These are phyloP conservation scores for Dryas octopetala DNA, from an alignment of 306 rosid genomes.

Conservation along the genomic window DNA sequence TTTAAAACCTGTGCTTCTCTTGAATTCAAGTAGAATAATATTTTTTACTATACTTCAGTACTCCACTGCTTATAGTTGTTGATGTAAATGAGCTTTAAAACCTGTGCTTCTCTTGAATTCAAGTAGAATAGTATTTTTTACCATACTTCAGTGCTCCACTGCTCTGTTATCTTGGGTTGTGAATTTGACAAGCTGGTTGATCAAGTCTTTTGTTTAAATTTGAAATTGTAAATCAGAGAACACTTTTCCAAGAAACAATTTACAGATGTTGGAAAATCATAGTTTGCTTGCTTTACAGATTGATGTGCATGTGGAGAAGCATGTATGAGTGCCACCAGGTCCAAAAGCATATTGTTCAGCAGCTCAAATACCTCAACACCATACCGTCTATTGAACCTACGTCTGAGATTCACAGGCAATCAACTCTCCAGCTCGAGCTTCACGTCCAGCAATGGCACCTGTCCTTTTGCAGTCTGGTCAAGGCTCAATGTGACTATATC, in stretches of 20 bases:
- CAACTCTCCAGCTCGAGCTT: constrained; percentile 90
- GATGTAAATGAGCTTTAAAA: neutral
- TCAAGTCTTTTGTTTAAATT: neutral
- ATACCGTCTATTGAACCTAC: constrained; percentile 81
- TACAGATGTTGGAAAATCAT: neutral
- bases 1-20: neutral
- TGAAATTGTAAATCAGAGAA: neutral
- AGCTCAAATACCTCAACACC: constrained; percentile 76
- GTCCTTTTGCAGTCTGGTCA: constrained; percentile 81
- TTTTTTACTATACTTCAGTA: neutral
- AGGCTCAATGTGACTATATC: constrained; percentile 76
- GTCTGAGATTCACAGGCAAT: constrained; percentile 81
- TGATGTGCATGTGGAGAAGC: constrained; percentile 98
- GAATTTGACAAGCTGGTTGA: neutral
- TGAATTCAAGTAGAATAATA: neutral
- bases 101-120: neutral
- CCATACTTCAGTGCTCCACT: neutral
- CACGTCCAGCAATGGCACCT: constrained; percentile 92
- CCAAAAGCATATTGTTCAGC: constrained; percentile 92
- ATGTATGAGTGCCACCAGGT: constrained; percentile 99
- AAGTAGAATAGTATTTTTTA: neutral
- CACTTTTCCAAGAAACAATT: neutral
- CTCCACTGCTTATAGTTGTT: too few species aligned
- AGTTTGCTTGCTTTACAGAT: constrained; percentile 42
- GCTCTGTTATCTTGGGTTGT: neutral